Base-by-base conservation (phyloP, 2,329 filamentous ascomycete genomes). In the Aureobasidium subglaciale region DNA sequence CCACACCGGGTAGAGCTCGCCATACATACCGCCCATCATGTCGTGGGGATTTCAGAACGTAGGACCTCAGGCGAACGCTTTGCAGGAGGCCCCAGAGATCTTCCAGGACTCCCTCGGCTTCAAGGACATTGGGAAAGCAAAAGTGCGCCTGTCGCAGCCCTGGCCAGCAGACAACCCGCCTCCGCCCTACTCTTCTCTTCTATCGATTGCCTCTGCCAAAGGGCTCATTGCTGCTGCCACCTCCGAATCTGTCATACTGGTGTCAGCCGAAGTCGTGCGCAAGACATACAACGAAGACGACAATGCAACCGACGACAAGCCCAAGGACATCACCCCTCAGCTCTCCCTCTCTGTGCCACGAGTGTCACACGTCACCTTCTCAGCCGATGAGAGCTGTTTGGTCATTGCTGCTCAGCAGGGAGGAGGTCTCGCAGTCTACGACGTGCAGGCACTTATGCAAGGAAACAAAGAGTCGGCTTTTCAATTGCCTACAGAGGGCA, bases 281-380 rank as follows among this genome's bases (percentile, higher is more conserved):
- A 85, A 87, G 60, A 84, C 87, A 2, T 92, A 95, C 66, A 59
- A 55, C 35, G 61, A 45, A 34, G 46, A 34, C 20, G 53, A 59
- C 52, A 35, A 56, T 13, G 78, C 75, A 62, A 65, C 68, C 55
- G 84, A 85, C 59, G 79, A 78, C 58, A 83, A 91, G 60, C 74
- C 86, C 55, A 83, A 86, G 59, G 67, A 78, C 11, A 95, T 95
- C 64, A 75, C 83, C 58, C 87, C 91, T 3, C 83, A 92, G 67
- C 75, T 88, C 50, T 86, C 78, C 58, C 79, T 97, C 6, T 76
- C 84, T 1, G 79, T 95, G 64, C 82, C 87, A 65, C 84, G 87
- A 63, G 81, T 96, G 54, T 95, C 90, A 10, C 93, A 99, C 69
- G 78, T 99, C 18, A 84, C 86, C 15, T 99, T 99, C 69, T 92